Base-by-base conservation (phyloP, 352 stramenopile genomes). In the Phytopythium ostracodes region DNA sequence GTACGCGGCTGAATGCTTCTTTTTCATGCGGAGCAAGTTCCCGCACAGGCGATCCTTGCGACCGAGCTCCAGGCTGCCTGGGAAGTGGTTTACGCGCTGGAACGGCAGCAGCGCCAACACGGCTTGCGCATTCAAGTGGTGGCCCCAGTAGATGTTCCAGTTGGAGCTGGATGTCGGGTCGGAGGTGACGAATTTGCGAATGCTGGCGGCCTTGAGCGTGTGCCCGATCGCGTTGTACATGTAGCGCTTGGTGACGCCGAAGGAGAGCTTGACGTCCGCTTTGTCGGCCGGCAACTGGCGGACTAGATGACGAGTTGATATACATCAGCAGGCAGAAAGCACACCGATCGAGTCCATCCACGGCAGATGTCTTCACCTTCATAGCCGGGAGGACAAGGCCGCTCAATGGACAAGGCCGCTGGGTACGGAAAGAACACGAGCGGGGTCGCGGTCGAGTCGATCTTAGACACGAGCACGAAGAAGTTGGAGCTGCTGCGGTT, bases 111-210 rank as follows among this genome's bases (percentile, higher is more conserved):
- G 60, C 5, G 73, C 56, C 0, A 64, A 54, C 44, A 77, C 80
- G 31, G 88, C 67, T 36, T 64, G 60, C 1, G 72, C 31, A 24
- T 85, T 89, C 2, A 92, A 50, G 54, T 90, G 84, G 10, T 88
- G 75, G 1, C 84, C 83, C 84, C 84, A 92, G 36, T 88, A 91
- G 22, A 91, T 64, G 55, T 88, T 91, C 79, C 83, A 92, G 20
- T 70, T 75, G 0, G 65, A 59, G 59, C 52, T 53, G 11, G 65
- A 24, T 33, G 20, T 64, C 38, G 62, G 24, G 20, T 72, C 59
- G 56, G 59, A 49, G 22, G 64, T 59, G 9, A 61, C 70, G 47
- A 54, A 54, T 66, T 82, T 83, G 31, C 59, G 66, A 24, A 87
- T 43, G 17, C 70, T 76, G 6, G 75, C 79, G 17, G 70, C 60